Evolutionary conservation across 1,284 basidiomycete species (phyloP), one percentile per base, ranked within the genome.

Genomic region (Cutaneotrichosporon spelunceum): DNA sequence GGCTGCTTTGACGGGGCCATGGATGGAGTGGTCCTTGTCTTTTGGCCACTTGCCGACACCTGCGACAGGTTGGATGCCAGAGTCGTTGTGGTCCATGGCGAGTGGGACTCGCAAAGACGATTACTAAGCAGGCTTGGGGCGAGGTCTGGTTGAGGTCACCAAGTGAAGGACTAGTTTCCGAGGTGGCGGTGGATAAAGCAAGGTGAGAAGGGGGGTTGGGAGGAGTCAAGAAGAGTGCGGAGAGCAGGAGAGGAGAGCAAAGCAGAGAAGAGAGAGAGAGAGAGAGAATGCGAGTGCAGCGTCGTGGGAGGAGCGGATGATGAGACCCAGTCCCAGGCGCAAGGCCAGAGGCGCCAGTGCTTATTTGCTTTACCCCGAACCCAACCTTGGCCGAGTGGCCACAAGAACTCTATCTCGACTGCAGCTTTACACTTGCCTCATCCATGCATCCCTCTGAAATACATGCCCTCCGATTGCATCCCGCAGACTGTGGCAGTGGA

Each of bases 1-100:
- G 26, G 79, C 79, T 24, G 73, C 71, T 67, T 77, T 77, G 45
- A 77, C 75, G 3, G 75, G 75, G 2, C 61, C 61, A 1, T 13
- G 26, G 29, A 26, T 53, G 16, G 53, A 57, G 26, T 57, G 27
- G 16, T 45, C 24, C 19, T 58, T 33, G 44, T 45, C 30, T 33
- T 57, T 54, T 11, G 54, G 39, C 49, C 49, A 58, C 57, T 56
- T 56, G 54, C 54, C 54, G 4, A 14, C 27, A 27, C 39, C 26
- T 4, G 5, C 39, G 11, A 27, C 53, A 16, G 24, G 26, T 10
- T 44, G 34, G 19, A 29, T 1, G 30, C 14, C 34, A 3, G 9
- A 4, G 50, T 13, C 29, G 21, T 45, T 56, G 39, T 16, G n/a
- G 6, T 53, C 34, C 52, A 56, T 56, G 54, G 27, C 27, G 54